A percentile compares a stretch with the other conserved stretches of the same genome.
phyloP scores from a whole-genome alignment of 2,329 filamentous ascomycete species.

The Penicillium sp. region DNA sequence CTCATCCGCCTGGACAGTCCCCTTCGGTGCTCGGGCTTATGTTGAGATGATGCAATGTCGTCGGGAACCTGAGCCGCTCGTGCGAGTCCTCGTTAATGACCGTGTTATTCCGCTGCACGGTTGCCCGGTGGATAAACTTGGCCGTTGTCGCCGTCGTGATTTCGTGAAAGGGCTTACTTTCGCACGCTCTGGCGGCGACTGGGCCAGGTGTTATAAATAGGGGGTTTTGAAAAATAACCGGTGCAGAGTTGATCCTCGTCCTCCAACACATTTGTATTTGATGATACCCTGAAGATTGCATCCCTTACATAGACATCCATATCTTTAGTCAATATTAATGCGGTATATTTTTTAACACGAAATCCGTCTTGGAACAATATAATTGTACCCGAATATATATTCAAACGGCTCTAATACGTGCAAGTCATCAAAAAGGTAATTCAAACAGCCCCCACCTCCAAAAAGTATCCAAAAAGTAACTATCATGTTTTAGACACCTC shows the following conservation, averaged over 20 bases:
- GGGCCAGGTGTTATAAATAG: conserved; percentile 60
- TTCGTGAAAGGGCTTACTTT: conserved; percentile 77
- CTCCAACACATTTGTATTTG: neutral
- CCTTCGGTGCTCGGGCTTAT: conserved; percentile 77
- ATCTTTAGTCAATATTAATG: neutral
- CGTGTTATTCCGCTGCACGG: conserved; percentile 68
- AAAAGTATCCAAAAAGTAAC: neutral
- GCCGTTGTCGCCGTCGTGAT: conserved; percentile 64
- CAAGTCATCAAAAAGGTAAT: neutral
- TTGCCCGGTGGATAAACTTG: conserved; percentile 67
- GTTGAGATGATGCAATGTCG: conserved; percentile 81
- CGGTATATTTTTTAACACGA: neutral
- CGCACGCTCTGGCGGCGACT: conserved; percentile 67
- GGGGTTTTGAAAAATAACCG: neutral
- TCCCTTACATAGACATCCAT: neutral
- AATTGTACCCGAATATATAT: neutral
- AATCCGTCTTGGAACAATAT: neutral
- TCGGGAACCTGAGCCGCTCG: conserved; percentile 58
- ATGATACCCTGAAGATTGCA: neutral
- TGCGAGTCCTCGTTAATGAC: conserved; percentile 80
- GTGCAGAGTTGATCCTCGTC: neutral
- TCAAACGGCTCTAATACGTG: neutral
- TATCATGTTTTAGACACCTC: neutral
- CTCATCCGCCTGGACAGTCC: conserved; percentile 73
- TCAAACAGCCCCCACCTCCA: conserved; percentile 16